Evolutionary conservation across 2,329 filamentous ascomycete species (phyloP), one percentile per base, ranked within the genome.

Genomic region (Fusarium gaditjirri): DNA sequence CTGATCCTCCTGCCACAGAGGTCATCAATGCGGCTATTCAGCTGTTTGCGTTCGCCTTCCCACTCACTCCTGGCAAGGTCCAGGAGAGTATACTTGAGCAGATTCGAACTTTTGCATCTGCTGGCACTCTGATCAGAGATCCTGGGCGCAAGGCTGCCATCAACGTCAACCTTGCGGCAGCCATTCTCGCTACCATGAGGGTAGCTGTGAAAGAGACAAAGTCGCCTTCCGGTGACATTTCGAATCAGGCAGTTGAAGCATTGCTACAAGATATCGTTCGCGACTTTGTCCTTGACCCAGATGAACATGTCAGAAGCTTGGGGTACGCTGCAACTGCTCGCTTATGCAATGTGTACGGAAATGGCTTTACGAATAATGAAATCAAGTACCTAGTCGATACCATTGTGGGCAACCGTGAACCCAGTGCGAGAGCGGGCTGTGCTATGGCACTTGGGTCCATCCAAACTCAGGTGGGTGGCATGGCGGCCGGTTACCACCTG

Each of bases 31-130:
- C 95, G 77, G 95, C 96, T 2, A 97, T 99, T 61, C 92, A 96
- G 70, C 85, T 98, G 1, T 99, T 99, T 79, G 94, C 95, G 4
- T 93, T 97, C 58, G 93, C 94, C 42, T 91, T 99, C 63, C 95
- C 96, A 6, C 85, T 98, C 14, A 97, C 97, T 49, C 92, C 93
- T 0, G 88, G 94, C 8, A 97, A 95, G 78, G 93, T 99, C 6
- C 96, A 99, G 78, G 96, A 99, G 80, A 98, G 95, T 78, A 94
- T 97, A 52, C 84, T 99, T 14, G 96, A 99, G 80, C 96, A 99
- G 79, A 91, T 98, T 52, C 92, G 93, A 21, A 96, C 94, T 0
- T 97, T 97, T 77, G 86, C 96, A n/a, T 92, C 94, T 2, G 93
- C 94, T 3, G 90, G 90, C 2, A 90, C 89, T 54, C 84, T 98